A percentile compares a stretch with the other conserved stretches of the same genome.
Evolutionary conservation across 2,329 filamentous ascomycete species (phyloP).

Genomic region (Cladophialophora carrionii): DNA sequence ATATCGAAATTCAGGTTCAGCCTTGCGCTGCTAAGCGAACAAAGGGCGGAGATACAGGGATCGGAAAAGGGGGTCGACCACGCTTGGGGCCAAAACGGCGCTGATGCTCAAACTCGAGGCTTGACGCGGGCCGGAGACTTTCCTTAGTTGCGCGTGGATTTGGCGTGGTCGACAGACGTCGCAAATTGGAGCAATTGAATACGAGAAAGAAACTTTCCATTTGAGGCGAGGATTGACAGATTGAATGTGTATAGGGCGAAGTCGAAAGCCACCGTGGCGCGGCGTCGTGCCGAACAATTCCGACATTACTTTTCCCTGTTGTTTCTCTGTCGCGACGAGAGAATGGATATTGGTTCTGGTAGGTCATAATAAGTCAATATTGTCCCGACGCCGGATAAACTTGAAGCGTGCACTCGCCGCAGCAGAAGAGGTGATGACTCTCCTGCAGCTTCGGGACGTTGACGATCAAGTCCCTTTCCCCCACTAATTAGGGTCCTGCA

Average conservation of each 20-base stretch:
- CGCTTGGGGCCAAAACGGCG: conserved; percentile 11
- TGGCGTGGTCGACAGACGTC: background rate
- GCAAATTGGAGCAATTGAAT: conserved; percentile 11
- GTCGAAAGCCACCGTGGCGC: conserved; percentile 12
- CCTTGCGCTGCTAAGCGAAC: conserved; percentile 8
- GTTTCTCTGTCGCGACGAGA: background rate
- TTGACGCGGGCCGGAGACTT: background rate
- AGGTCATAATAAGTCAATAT: background rate
- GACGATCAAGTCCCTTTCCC: background rate
- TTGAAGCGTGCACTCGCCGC: background rate
- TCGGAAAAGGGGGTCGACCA: conserved; percentile 2
- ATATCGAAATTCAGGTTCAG: conserved; percentile 2
- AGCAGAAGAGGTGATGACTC: background rate
- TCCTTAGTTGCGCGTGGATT: background rate
- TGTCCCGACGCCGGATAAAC: background rate
- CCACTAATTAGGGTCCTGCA: too few species aligned
- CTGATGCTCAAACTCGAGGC: background rate
- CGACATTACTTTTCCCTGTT: background rate
- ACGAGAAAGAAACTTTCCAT: conserved; percentile 15
- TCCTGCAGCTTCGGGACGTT: background rate
- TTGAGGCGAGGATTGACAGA: background rate
- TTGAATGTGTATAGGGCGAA: background rate
- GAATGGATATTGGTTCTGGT: background rate
- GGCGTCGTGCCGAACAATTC: background rate
- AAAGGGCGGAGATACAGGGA: conserved; percentile 3